phyloP scores from a whole-genome alignment of 1,284 basidiomycete species.

The Boletellus deceptivus region DNA sequence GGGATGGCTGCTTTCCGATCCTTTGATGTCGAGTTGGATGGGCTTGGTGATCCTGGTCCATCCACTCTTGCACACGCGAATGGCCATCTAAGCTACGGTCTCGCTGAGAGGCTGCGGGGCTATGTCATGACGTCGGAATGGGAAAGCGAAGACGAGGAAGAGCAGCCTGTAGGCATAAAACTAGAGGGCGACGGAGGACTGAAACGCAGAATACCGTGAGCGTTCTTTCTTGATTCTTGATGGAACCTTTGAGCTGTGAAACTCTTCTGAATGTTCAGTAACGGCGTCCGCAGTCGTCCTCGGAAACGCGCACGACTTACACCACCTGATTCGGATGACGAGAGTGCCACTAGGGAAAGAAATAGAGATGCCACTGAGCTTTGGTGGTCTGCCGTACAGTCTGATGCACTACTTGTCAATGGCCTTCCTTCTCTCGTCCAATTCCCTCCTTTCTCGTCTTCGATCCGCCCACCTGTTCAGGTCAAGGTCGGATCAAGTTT shows the following conservation, averaged over 20 bases:
- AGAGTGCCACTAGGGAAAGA: constrained; percentile 14
- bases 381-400: constrained; percentile 74
- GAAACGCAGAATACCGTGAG: constrained; percentile 61
- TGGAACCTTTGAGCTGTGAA: constrained; percentile 4
- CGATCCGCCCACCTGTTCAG: constrained; percentile 7
- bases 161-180: constrained; percentile 24
- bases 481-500: constrained; percentile 16
- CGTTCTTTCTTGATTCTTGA: constrained; percentile 17
- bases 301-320: constrained; percentile 44
- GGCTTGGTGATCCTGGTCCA: constrained; percentile 33
- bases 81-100: constrained; percentile 20
- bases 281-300: constrained; percentile 39
- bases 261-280: constrained; percentile 29
- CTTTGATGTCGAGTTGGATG: constrained; percentile 48
- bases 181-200: constrained; percentile 47
- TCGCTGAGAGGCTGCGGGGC: constrained; percentile 18
- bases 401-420: constrained; percentile 58
- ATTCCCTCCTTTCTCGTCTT: constrained; percentile 38
- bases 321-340: constrained; percentile 33
- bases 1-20: constrained; percentile 67
- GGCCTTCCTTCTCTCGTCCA: constrained; percentile 58
- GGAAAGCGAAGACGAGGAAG: constrained; percentile 42
- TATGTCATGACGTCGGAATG: constrained; percentile 41
- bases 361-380: constrained; percentile 50
- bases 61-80: constrained; percentile 33